These are phyloP conservation scores for Nigrospora oryzae DNA, from an alignment of 2,329 filamentous ascomycete genomes.

Conservation along the genomic window DNA sequence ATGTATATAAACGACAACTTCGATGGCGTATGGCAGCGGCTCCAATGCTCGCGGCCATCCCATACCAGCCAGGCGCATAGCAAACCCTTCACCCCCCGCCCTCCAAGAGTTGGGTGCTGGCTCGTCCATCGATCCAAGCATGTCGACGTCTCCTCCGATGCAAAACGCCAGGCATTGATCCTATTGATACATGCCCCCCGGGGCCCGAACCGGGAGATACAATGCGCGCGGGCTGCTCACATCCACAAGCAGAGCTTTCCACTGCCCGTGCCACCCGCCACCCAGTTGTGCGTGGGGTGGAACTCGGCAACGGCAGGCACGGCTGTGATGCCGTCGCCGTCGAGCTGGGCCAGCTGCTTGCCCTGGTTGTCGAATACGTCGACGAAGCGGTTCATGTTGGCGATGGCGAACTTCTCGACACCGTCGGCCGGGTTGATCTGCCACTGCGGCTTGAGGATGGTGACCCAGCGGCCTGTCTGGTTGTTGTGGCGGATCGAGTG, in stretches of 20 bases:
- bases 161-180: too few species aligned
- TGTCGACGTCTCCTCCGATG: too few species aligned
- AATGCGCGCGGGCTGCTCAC: constrained; percentile 29
- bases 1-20: too few species aligned
- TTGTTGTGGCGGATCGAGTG: constrained; percentile 78
- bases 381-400: constrained; percentile 96
- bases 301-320: constrained; percentile 90
- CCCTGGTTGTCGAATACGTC: constrained; percentile 80
- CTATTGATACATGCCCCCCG: too few species aligned
- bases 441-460: constrained; percentile 78
- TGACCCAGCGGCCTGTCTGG: constrained; percentile 92
- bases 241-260: constrained; percentile 91
- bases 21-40: too few species aligned
- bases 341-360: constrained; percentile 80
- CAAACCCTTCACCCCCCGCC: too few species aligned
- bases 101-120: too few species aligned
- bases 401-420: constrained; percentile 82
- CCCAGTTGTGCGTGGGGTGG: constrained; percentile 82
- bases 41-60: too few species aligned
- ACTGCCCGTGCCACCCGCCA: constrained; percentile 83
- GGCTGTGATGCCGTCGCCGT: constrained; percentile 83
- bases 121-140: too few species aligned
- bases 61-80: too few species aligned
- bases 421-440: constrained; percentile 70
- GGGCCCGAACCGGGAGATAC: too few species aligned